Conservation (phyloP, 2,329 filamentous ascomycete genomes). For the Pyrenophora graminea region DNA sequence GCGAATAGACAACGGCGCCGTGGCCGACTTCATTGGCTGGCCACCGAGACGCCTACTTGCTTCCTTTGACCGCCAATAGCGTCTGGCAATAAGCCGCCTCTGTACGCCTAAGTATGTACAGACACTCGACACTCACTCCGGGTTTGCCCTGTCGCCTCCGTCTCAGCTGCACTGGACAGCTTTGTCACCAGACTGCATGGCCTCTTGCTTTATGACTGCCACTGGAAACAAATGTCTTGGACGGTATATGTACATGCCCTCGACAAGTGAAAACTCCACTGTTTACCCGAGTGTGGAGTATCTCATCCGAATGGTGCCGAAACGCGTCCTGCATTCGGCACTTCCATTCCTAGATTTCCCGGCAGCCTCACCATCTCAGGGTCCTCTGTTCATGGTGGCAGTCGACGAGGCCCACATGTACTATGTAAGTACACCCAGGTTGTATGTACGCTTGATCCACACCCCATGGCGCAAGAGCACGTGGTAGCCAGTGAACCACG, state of each 20-base stretch:
- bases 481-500: conserved; percentile 19
- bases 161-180: background rate
- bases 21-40: conserved; percentile 16
- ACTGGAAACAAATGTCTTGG: background rate
- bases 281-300: conserved; percentile 22
- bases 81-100: conserved; percentile 1
- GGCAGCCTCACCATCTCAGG: conserved; percentile 26
- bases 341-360: conserved; percentile 31
- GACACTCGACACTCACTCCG: background rate
- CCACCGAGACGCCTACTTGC: background rate
- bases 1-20: conserved; percentile 12
- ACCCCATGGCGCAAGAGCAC: conserved; percentile 20
- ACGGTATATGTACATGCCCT: background rate
- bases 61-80: conserved; percentile 2
- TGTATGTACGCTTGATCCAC: conserved; percentile 19
- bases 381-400: conserved; percentile 14
- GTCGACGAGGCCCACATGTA: conserved; percentile 18
- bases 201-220: background rate
- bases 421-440: background rate
- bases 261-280: background rate
- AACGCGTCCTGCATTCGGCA: conserved; percentile 11
- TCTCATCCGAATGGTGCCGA: conserved; percentile 20
- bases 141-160: conserved; percentile 8
- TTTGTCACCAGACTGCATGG: conserved; percentile 7
- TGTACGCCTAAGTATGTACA: background rate